These are phyloP conservation scores for Pythium brassicae DNA, from an alignment of 352 stramenopile species.

Conservation along the genomic window DNA sequence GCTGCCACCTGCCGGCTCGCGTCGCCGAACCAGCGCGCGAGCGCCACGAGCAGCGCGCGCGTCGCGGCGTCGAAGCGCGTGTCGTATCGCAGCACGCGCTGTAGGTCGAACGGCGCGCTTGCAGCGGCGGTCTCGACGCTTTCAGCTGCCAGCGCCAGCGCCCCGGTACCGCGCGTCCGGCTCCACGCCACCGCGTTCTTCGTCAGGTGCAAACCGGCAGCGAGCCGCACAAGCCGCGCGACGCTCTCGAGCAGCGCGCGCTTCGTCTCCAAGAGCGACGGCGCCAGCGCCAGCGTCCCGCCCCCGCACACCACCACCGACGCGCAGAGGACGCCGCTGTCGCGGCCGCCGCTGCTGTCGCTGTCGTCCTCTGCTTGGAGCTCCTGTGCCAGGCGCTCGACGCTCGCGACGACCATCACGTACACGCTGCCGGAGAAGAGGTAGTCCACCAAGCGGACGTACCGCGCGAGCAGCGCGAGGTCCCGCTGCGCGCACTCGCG, in stretches of 20 bases:
- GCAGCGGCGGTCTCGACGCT: slow-evolving; percentile 22
- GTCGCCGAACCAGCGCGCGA: slow-evolving; percentile 43
- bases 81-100: slow-evolving; percentile 41
- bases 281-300: slow-evolving; percentile 36
- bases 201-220: slow-evolving; percentile 58
- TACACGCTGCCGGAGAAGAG: slow-evolving; percentile 71
- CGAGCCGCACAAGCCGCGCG: slow-evolving; percentile 44
- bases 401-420: slow-evolving; percentile 47
- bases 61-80: slow-evolving; percentile 34
- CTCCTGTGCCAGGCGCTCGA: slow-evolving; percentile 31
- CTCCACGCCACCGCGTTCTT: slow-evolving; percentile 59
- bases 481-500: slow-evolving; percentile 41
- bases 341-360: no score
- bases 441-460: slow-evolving; percentile 61
- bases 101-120: slow-evolving; percentile 37
- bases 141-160: slow-evolving; percentile 25
- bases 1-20: slow-evolving; percentile 49
- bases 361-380: slow-evolving; percentile 33
- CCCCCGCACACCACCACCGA: slow-evolving; percentile 34
- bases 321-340: slow-evolving; percentile 36
- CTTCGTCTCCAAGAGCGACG: slow-evolving; percentile 44
- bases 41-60: slow-evolving; percentile 22
- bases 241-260: slow-evolving; percentile 47
- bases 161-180: slow-evolving; percentile 36
- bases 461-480: slow-evolving; percentile 37